Evolutionary conservation across 768 basidiomycete species (phyloP), one percentile per base, ranked within the genome.

Genomic region (Boletus reticuloceps): DNA sequence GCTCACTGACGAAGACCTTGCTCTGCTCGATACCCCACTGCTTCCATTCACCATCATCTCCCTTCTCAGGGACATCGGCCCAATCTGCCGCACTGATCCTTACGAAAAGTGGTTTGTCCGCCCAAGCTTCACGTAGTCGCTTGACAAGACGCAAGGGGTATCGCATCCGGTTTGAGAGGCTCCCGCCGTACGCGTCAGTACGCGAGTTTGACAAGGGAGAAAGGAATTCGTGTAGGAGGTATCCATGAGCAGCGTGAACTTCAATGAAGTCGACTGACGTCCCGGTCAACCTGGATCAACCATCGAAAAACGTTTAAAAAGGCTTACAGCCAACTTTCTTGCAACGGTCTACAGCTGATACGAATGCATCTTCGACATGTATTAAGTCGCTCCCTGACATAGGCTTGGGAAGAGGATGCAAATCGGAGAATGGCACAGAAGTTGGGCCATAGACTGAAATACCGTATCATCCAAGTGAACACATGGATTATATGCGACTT

Each of bases 1-100:
- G 67, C 65, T 82, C 78, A 14, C 77, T 77, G 3, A 77, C 76
- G 31, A 85, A 76, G 34, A 84, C 63, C 32, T 75, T 84, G 66
- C 81, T 88, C 70, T 94, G 91, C 64, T 91, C 85, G 49, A 91
- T 74, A 12, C 90, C 91, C 88, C 90, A 90, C 49, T 82, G 78
- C 54, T 75, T 77, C 81, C 81, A 90, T 51, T 72, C 69, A 14
- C 81, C 84, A 19, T 81, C 66, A 8, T 65, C 74, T 71, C 73
- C 80, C 66, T 75, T 79, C 71, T 82, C 88, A 6, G 76, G 75
- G 6, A 75, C 77, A 51, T 79, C 75, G 10, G 81, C 81, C 84
- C 85, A 89, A 56, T 91, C 88, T 12, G 76, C 74, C 12, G 84
- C 88, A 50, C 82, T 84, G 45, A 89, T 76, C 20, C 86, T 75